Evolutionary conservation across 345 rosid species (phyloP).

Genomic region (Arabis hirsuta): DNA sequence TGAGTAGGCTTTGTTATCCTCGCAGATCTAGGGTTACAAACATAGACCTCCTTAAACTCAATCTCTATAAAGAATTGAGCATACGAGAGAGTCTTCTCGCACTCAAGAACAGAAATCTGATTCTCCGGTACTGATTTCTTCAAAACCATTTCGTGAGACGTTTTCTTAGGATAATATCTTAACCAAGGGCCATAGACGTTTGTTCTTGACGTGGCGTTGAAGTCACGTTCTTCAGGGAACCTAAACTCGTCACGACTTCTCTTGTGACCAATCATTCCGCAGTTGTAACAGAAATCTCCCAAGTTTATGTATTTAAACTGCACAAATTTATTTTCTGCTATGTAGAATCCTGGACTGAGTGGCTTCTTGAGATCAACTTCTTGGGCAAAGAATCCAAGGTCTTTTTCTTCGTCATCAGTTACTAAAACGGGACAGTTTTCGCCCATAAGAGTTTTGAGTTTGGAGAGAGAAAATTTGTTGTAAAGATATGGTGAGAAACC

Average conservation of each 20-base stretch:
- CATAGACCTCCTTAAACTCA: not conserved
- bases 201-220: slow-evolving; percentile 29
- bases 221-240: slow-evolving; percentile 8
- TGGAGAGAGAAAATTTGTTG: not conserved
- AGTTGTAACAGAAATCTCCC: slow-evolving; percentile 29
- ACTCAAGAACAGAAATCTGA: slow-evolving; percentile 5
- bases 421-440: not conserved
- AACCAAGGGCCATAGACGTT: slow-evolving; percentile 34
- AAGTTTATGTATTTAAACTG: slow-evolving; percentile 19
- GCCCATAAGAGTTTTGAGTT: not conserved
- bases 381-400: not conserved
- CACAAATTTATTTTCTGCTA: slow-evolving; percentile 1
- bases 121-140: not conserved
- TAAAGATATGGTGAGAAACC: slow-evolving; percentile 17
- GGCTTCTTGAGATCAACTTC: slow-evolving; percentile 36
- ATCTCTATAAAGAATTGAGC: slow-evolving; percentile 33
- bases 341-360: slow-evolving; percentile 25
- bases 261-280: slow-evolving; percentile 35
- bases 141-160: not conserved
- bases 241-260: slow-evolving; percentile 6
- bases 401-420: too few relatives aligned
- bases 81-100: slow-evolving; percentile 27
- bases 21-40: not conserved
- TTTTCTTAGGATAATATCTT: not conserved
- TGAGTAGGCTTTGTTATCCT: not conserved